Evolutionary conservation across 1,139 yeast genomes (phyloP).

Genomic region (Hyphopichia pseudoburtonii): DNA sequence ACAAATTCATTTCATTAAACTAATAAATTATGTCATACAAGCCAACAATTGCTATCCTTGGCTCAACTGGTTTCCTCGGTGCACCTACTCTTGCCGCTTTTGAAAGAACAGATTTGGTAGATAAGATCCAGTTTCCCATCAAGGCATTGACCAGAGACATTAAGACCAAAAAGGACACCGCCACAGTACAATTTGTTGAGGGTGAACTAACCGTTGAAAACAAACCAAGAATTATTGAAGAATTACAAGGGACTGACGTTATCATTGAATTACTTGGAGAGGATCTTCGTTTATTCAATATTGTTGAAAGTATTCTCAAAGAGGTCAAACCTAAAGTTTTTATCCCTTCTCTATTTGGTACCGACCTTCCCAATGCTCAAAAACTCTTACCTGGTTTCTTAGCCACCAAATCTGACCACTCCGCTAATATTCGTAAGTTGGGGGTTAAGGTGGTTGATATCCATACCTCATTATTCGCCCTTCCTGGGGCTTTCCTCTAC

Average conservation of each 20-base stretch:
- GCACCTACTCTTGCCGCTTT: slow-evolving; percentile 46
- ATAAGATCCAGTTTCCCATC: slow-evolving; percentile 48
- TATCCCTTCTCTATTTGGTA: slow-evolving; percentile 66
- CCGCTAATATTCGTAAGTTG: slow-evolving; percentile 33
- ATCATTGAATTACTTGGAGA: slow-evolving; percentile 46
- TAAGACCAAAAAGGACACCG: slow-evolving; percentile 33
- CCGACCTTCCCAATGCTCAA: slow-evolving; percentile 30
- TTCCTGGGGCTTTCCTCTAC: slow-evolving; percentile 36
- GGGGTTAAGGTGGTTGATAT: slow-evolving; percentile 58
- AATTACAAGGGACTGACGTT: slow-evolving; percentile 51
- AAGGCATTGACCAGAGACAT: slow-evolving; percentile 49
- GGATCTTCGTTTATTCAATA: slow-evolving; percentile 21
- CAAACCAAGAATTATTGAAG: slow-evolving; percentile 24
- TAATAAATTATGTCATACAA: slow-evolving; percentile 17
- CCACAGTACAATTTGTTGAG: slow-evolving; percentile 39
- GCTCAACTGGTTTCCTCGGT: slow-evolving; percentile 55
- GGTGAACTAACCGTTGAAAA: slow-evolving; percentile 24
- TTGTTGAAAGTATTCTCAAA: slow-evolving; percentile 33
- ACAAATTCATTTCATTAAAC: no score
- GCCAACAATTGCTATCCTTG: slow-evolving; percentile 50
- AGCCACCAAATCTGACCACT: slow-evolving; percentile 37
- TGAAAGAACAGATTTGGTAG: slow-evolving; percentile 39
- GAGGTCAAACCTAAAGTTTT: slow-evolving; percentile 50
- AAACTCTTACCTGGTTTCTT: slow-evolving; percentile 35
- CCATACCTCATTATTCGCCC: slow-evolving; percentile 43